Conservation (phyloP, 495 filamentous ascomycete genomes). For the Talaromyces stipitatus region DNA sequence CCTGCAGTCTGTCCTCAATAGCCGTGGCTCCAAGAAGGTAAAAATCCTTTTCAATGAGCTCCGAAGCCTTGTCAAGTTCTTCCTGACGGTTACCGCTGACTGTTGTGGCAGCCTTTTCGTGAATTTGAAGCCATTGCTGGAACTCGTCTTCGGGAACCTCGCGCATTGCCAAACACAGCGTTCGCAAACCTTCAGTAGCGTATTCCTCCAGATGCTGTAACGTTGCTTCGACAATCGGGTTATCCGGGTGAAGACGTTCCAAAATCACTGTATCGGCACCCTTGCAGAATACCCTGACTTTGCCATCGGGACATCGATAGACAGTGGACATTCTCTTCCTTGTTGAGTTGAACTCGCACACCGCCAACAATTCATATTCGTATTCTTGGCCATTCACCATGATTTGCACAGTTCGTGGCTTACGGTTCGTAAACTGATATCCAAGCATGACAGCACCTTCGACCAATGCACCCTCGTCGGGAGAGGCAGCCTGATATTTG, state of each 20-base stretch:
- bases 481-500: conserved; percentile 97
- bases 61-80: conserved; percentile 94
- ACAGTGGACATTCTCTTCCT: conserved; percentile 97
- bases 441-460: conserved; percentile 82
- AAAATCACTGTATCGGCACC: conserved; percentile 97
- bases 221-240: conserved; percentile 80
- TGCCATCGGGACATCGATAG: conserved; percentile 93
- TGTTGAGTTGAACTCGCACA: conserved; percentile 98
- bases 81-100: conserved; percentile 87
- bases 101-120: conserved; percentile 83
- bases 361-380: conserved; percentile 87
- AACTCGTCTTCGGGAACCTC: conserved; percentile 90
- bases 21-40: conserved; percentile 90
- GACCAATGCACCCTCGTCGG: conserved; percentile 93
- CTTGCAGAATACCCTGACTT: conserved; percentile 88
- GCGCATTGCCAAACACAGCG: conserved; percentile 90
- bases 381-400: conserved; percentile 59
- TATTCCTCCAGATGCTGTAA: conserved; percentile 96
- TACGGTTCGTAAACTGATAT: conserved; percentile 84
- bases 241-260: conserved; percentile 70
- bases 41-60: conserved; percentile 89
- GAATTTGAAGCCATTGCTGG: conserved; percentile 79
- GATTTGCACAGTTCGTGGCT: conserved; percentile 78
- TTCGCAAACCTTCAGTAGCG: conserved; percentile 90
- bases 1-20: conserved; percentile 94